Evolutionary conservation across 495 filamentous ascomycete species (phyloP), one percentile per base, ranked within the genome.

Genomic region (Cercophora scortea): DNA sequence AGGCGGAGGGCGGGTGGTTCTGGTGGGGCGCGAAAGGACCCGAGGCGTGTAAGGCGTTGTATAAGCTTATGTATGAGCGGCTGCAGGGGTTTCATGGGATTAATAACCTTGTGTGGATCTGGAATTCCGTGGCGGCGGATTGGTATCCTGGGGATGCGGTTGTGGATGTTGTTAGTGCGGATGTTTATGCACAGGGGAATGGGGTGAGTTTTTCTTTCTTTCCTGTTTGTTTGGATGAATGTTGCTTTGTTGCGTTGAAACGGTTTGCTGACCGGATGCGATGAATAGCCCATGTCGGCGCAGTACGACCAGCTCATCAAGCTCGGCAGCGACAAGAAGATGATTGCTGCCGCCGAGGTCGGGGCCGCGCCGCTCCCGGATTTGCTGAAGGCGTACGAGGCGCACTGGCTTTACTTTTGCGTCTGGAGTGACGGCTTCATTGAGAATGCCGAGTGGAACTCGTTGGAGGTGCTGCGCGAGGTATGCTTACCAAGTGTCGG

Each of bases 1-100:
- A 77, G 48, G 74, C 74, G 12, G 74, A 77, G 45, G 74, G 74
- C 3, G 66, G 47, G 1, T 78, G 74, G 74, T 78, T 77, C 63
- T 78, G 74, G 74, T 77, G 74, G 74, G 74, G 74, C 12, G 74
- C 74, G 7, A 68, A 73, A 57, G 74, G 74, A 0, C 45, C 74
- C 32, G 74, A 61, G 47, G 59, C 73, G 17, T 61, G 57, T 56
- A 77, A 76, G 60, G 54, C 69, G 47, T 63, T 77, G 1, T 77
- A 57, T 36, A 40, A 44, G 2, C 46, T 77, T 0, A 8, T 77
- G 33, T 75, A 75, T 49, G 64, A 77, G 39, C 59, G 74, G 1
- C 54, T 73, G 36, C 72, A 68, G 1, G 65, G 62, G 36, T 47
- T 68, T 47, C 74, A 77, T 55, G 43, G 50, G 0, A 33, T 77